Conservation (phyloP, 2,329 filamentous ascomycete species). For the Myriosclerotinia curreyana region DNA sequence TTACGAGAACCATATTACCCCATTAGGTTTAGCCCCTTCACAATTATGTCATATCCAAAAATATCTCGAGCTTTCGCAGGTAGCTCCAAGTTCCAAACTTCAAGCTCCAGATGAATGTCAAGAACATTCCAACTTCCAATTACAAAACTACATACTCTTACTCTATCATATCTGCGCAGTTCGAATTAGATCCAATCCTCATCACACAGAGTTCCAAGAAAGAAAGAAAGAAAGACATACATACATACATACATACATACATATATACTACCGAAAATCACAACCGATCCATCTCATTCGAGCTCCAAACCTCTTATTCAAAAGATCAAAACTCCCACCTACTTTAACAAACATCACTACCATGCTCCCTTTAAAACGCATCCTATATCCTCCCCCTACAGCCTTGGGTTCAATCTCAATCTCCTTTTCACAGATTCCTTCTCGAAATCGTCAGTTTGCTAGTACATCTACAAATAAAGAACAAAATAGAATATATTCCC, state of each 20-base stretch:
- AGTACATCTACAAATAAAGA: neutral
- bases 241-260: too few species aligned
- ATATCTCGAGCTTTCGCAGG: neutral
- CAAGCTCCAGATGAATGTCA: neutral
- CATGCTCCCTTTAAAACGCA: conserved; percentile 9
- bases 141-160: neutral
- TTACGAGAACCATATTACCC: neutral
- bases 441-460: neutral
- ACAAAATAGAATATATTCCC: conserved; percentile 9
- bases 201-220: too few species aligned
- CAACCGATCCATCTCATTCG: too few species aligned
- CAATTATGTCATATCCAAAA: neutral
- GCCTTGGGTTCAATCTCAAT: neutral
- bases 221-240: too few species aligned
- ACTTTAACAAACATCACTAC: neutral
- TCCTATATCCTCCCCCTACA: neutral
- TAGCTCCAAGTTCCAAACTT: neutral
- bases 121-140: neutral
- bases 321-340: neutral
- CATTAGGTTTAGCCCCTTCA: neutral
- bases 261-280: too few species aligned
- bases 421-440: neutral
- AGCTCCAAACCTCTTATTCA: neutral
- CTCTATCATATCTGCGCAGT: neutral
- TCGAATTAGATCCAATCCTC: neutral